A percentile compares a stretch with the other conserved stretches of the same genome.
These are phyloP conservation scores for Aegilops umbellulata DNA, from an alignment of 176 grass and related monocot species.

Conservation along the genomic window DNA sequence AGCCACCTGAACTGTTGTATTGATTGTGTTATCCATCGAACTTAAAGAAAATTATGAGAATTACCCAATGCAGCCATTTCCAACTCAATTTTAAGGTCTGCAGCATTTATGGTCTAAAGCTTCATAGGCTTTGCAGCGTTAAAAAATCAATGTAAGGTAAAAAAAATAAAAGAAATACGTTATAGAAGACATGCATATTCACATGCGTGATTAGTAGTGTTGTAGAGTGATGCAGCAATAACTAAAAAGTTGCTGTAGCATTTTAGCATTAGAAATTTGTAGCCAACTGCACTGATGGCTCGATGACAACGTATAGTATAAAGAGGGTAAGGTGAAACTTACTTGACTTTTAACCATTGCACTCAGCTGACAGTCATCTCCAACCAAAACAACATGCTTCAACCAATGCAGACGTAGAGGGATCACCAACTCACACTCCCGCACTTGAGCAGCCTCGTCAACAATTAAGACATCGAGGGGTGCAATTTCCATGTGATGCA, in stretches of 20 bases:
- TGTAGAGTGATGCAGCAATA: not conserved
- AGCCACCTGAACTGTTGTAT: not conserved
- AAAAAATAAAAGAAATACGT: not conserved
- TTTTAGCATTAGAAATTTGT: not conserved
- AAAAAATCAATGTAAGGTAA: not conserved
- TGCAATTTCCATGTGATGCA: constrained; percentile 45
- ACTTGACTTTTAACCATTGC: constrained; percentile 73
- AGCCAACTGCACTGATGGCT: not conserved
- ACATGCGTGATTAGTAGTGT: not conserved
- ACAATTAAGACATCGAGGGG: constrained; percentile 71
- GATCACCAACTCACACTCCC: constrained; percentile 74
- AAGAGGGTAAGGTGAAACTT: not conserved
- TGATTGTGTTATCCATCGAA: not conserved
- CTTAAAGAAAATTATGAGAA: not conserved
- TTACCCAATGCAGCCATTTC: not conserved
- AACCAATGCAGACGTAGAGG: constrained; percentile 52
- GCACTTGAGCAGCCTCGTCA: constrained; percentile 80
- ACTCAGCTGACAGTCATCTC: constrained; percentile 73
- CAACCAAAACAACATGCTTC: constrained; percentile 74
- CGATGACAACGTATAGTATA: not conserved
- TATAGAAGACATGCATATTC: not conserved
- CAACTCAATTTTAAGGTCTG: not conserved
- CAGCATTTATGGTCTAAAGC: not conserved
- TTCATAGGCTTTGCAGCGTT: not conserved
- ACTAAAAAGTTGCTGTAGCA: not conserved